Evolutionary conservation across 805 yeast genomes (phyloP).

Genomic region (Cyberlindnera mississippiensis): DNA sequence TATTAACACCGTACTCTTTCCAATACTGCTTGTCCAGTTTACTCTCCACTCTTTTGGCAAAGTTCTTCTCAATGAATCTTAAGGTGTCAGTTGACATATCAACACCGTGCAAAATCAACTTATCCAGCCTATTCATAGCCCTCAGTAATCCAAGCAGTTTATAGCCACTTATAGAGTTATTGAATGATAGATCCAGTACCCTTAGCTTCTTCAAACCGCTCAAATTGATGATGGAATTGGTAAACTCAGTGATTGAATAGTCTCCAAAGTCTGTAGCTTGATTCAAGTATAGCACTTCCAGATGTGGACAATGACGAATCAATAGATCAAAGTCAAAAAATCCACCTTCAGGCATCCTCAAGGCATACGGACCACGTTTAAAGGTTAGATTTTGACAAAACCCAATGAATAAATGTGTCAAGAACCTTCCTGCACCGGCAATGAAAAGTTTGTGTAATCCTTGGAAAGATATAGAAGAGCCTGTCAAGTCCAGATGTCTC

Average conservation of each 20-base stretch:
- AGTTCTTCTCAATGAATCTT: slow-evolving; percentile 15
- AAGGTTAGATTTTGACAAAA: slow-evolving; percentile 22
- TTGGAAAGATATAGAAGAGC: slow-evolving; percentile 24
- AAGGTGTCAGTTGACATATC: slow-evolving; percentile 20
- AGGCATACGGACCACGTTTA: slow-evolving; percentile 15
- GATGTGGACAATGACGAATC: slow-evolving; percentile 13
- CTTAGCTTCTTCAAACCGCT: slow-evolving; percentile 7
- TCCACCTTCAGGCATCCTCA: slow-evolving; percentile 8
- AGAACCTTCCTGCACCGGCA: slow-evolving; percentile 11
- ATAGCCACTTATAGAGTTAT: slow-evolving; percentile 21
- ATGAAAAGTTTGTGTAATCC: slow-evolving; percentile 18
- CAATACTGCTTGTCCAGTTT: slow-evolving; percentile 20
- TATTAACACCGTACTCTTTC: slow-evolving; percentile 24
- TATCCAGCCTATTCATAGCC: slow-evolving; percentile 6
- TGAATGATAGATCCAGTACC: slow-evolving; percentile 25
- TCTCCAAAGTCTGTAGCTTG: slow-evolving; percentile 26
- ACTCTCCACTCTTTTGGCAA: slow-evolving; percentile 21
- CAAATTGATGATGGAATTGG: slow-evolving; percentile 6
- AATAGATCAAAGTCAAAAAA: slow-evolving; percentile 23
- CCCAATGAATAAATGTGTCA: slow-evolving; percentile 21
- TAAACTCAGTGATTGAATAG: slow-evolving; percentile 18
- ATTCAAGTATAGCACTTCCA: slow-evolving; percentile 20
- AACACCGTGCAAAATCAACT: slow-evolving; percentile 22
- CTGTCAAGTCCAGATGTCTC: slow-evolving; percentile 20
- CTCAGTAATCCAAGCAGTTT: slow-evolving; percentile 21